Base-by-base conservation (phyloP, 1,139 yeast genomes). In the Geotrichum klebahnii region DNA sequence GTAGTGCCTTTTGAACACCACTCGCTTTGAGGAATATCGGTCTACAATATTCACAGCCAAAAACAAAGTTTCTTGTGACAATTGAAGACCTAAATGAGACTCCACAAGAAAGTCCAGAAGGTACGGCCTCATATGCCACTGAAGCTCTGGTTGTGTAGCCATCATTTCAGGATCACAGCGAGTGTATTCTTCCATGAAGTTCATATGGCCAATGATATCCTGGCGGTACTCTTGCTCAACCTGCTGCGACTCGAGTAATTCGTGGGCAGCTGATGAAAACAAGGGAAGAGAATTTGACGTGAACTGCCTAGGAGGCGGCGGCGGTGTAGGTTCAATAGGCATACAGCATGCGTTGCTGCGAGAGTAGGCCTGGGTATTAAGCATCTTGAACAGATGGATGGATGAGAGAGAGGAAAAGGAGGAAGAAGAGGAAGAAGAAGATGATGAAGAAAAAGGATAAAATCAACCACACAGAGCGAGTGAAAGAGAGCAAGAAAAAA, bases 91-190 rank as follows among this genome's bases (percentile, higher is more conserved):
- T 9, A 82, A 72, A 64, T 92, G 97, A 57, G 89, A 75, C 66
- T 89, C 96, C 48, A 88, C 73, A 46, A 89, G 69, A 63, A 87
- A 89, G 65, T 89, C 96, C 48, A 92, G 75, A 48, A 90, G 74
- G 60, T 80, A 84, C 0, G 96, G 96, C 59, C 97, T 78, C 96
- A 90, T 88, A 63, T 76, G 81, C 96, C 96, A 88, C 60, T 83
- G 83, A 52, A 90, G 78, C 67, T 92, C 97, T 0, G 97, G 96
- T 67, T 92, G 98, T 51, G 83, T 71, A 60, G 84, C 95, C 55
- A 90, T 86, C 89, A 88, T 83, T 42, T 81, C 53, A 2, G 69
- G 59, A 51, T 69, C 70, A 29, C 67, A 28, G 14, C 32, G 42
- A 2, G 48, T 33, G 16, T 9, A 28, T 10, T 39, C 35, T 24